phyloP scores from a whole-genome alignment of 2,329 filamentous ascomycete genomes.

The Cladosporium halotolerans region DNA sequence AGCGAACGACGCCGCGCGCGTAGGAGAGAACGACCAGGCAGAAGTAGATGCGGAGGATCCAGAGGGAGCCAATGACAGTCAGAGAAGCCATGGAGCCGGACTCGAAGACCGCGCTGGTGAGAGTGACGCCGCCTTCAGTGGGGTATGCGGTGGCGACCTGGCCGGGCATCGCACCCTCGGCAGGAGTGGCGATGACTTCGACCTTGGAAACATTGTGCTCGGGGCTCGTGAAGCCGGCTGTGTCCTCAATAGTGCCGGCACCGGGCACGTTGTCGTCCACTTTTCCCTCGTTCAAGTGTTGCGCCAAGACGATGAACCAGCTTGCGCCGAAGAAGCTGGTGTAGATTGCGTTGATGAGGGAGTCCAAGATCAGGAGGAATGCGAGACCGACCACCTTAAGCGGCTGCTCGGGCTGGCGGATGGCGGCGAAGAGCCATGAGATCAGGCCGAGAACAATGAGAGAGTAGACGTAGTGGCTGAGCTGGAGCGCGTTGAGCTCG shows the following conservation, averaged over 20 bases:
- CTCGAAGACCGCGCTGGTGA: slow-evolving; percentile 61
- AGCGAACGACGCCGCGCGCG: slow-evolving; percentile 68
- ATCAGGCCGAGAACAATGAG: slow-evolving; percentile 63
- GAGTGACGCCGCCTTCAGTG: slow-evolving; percentile 23
- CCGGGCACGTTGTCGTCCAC: slow-evolving; percentile 33
- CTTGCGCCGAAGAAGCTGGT: slow-evolving; percentile 74
- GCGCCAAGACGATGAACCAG: slow-evolving; percentile 75
- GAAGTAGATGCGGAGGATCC: slow-evolving; percentile 74
- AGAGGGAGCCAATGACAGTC: slow-evolving; percentile 66
- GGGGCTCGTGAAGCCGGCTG: slow-evolving; percentile 59
- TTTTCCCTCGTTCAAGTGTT: slow-evolving; percentile 42
- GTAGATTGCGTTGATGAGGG: slow-evolving; percentile 72
- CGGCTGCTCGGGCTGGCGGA: slow-evolving; percentile 64
- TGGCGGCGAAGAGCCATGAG: slow-evolving; percentile 67
- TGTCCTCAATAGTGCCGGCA: slow-evolving; percentile 53
- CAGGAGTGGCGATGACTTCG: slow-evolving; percentile 46
- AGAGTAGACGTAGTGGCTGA: slow-evolving; percentile 89
- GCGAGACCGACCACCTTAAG: slow-evolving; percentile 75
- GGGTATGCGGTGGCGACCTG: slow-evolving; percentile 49
- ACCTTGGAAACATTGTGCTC: slow-evolving; percentile 56
- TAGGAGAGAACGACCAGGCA: slow-evolving; percentile 77
- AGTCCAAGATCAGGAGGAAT: slow-evolving; percentile 80
- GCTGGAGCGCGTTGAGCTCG: slow-evolving; percentile 71
- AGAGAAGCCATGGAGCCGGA: slow-evolving; percentile 69
- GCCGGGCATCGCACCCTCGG: slow-evolving; percentile 39